A percentile compares a stretch with the other conserved stretches of the same genome.
Conservation (phyloP, 495 filamentous ascomycete genomes). For the Xylaria nigripes region DNA sequence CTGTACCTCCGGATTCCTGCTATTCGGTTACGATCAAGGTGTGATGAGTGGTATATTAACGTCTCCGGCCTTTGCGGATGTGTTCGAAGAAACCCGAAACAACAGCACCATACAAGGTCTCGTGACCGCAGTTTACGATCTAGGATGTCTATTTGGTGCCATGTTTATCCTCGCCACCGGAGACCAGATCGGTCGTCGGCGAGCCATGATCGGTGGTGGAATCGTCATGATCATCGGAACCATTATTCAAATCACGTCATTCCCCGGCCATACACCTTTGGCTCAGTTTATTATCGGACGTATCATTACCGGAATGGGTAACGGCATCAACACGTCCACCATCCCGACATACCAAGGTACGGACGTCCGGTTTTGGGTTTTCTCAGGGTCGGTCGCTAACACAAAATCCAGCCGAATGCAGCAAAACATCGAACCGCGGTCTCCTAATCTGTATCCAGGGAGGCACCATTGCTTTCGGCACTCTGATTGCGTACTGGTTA, state of each 20-base stretch:
- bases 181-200: conserved; percentile 58
- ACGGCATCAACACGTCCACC: conserved; percentile 69
- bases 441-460: conserved; percentile 81
- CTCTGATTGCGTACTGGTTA: conserved; percentile 74
- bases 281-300: conserved; percentile 72
- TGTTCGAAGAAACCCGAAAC: conserved; percentile 58
- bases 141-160: conserved; percentile 69
- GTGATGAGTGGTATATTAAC: conserved; percentile 76
- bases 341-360: conserved; percentile 76
- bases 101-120: conserved; percentile 69
- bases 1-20: conserved; percentile 64
- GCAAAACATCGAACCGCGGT: conserved; percentile 66
- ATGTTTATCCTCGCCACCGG: conserved; percentile 61
- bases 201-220: conserved; percentile 49
- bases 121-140: conserved; percentile 77
- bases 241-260: conserved; percentile 55
- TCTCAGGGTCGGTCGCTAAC: neutral
- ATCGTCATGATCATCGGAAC: conserved; percentile 66
- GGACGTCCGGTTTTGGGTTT: conserved; percentile 28
- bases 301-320: conserved; percentile 65
- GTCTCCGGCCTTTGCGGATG: conserved; percentile 57
- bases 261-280: conserved; percentile 31
- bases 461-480: conserved; percentile 69
- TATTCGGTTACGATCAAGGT: conserved; percentile 65
- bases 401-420: conserved; percentile 46